Evolutionary conservation across 805 yeast species (phyloP).

Genomic region (Kuraishia piskuri): DNA sequence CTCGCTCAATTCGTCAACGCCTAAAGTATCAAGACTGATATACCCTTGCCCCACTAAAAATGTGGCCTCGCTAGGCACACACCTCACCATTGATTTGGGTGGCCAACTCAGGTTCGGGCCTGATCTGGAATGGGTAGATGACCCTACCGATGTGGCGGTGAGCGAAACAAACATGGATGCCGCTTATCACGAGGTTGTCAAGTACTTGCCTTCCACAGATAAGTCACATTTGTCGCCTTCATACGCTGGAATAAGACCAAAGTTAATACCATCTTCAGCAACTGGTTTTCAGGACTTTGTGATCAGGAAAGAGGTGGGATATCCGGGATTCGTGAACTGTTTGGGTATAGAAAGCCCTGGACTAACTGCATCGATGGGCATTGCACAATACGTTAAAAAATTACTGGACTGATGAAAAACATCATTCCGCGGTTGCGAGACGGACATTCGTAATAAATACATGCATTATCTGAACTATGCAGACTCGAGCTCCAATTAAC

Average conservation of each 20-base stretch:
- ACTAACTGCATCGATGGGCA: constrained; percentile 73
- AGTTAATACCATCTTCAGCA: constrained; percentile 39
- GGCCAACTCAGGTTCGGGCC: constrained; percentile 84
- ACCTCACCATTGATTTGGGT: constrained; percentile 74
- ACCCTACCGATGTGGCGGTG: constrained; percentile 38
- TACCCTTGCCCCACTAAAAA: constrained; percentile 77
- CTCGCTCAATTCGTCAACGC: constrained; percentile 38
- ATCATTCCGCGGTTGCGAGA: too few relatives aligned
- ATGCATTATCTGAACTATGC: neutral
- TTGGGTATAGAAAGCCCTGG: constrained; percentile 91
- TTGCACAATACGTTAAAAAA: constrained; percentile 58
- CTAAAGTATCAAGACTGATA: constrained; percentile 46
- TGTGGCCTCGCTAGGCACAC: constrained; percentile 78
- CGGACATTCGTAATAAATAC: constrained; percentile 8
- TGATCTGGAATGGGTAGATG: constrained; percentile 72
- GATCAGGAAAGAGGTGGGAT: constrained; percentile 60
- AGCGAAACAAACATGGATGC: constrained; percentile 36
- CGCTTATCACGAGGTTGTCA: constrained; percentile 50
- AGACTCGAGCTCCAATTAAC: neutral
- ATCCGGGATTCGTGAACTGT: constrained; percentile 71
- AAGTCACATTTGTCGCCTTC: constrained; percentile 47
- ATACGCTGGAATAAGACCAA: constrained; percentile 83
- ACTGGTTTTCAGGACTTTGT: constrained; percentile 61
- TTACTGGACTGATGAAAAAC: constrained; percentile 11
- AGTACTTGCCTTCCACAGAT: constrained; percentile 57